phyloP scores from a whole-genome alignment of 1,284 basidiomycete species.

The Ceratorhiza oryzae-sativae region DNA sequence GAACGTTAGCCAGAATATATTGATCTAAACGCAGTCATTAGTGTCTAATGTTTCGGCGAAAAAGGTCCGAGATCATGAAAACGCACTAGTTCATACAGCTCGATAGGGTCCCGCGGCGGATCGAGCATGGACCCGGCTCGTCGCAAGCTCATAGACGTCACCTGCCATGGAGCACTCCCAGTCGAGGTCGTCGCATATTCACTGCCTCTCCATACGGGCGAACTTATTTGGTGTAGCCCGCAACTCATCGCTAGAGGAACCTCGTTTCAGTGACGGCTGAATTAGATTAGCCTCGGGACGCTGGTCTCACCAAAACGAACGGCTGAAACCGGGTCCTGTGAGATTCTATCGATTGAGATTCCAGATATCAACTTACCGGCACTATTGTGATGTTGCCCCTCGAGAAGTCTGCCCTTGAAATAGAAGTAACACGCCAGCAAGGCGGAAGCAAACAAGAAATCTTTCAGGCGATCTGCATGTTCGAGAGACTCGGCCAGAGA shows the following conservation, averaged over 20 bases:
- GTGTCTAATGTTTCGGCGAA: neutral
- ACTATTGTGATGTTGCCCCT: conserved; percentile 74
- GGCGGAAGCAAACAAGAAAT: conserved; percentile 59
- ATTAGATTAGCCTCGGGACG: neutral
- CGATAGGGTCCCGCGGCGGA: conserved; percentile 42
- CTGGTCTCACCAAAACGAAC: conserved; percentile 28
- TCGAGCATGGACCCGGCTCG: conserved; percentile 43
- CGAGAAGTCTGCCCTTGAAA: conserved; percentile 71
- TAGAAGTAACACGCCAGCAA: conserved; percentile 75
- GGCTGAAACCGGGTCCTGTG: conserved; percentile 52
- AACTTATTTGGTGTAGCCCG: conserved; percentile 36
- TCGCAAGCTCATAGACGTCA: conserved; percentile 43
- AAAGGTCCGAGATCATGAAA: neutral
- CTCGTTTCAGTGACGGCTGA: neutral
- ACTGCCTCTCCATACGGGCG: conserved; percentile 34
- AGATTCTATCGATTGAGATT: conserved; percentile 46
- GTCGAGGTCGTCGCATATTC: conserved; percentile 37
- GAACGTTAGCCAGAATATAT: conserved; percentile 35
- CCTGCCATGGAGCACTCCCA: conserved; percentile 42
- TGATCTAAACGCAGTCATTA: conserved; percentile 13
- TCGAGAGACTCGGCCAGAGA: conserved; percentile 45
- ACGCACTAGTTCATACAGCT: conserved; percentile 41
- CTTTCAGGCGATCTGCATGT: conserved; percentile 57
- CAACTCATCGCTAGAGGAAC: conserved; percentile 33
- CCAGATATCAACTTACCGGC: conserved; percentile 57